Conservation (phyloP, 805 yeast genomes). For the Yamadazyma sp. region DNA sequence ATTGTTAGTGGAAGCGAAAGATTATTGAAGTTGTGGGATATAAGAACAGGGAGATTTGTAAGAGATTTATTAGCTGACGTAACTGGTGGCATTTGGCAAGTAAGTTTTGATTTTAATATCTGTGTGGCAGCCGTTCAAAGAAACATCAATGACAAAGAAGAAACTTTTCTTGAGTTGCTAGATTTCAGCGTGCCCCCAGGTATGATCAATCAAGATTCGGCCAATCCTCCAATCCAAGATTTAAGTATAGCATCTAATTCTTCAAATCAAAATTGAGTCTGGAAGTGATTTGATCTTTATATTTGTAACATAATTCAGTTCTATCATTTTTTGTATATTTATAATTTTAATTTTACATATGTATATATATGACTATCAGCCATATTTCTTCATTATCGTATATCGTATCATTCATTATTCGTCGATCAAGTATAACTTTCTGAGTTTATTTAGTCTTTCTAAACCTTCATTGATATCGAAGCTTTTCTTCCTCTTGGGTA, state of each 20-base stretch:
- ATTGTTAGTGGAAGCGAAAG: conserved; percentile 88
- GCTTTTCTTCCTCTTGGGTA: conserved; percentile 5
- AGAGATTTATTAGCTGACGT: conserved; percentile 71
- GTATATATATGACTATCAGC: too few species aligned
- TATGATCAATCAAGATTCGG: background rate
- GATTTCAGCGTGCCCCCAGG: conserved; percentile 58
- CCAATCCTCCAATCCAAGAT: too few species aligned
- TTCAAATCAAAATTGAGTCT: too few species aligned
- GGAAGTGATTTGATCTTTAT: too few species aligned
- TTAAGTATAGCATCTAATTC: too few species aligned
- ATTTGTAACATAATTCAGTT: too few species aligned
- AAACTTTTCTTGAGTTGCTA: conserved; percentile 77
- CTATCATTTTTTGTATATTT: too few species aligned
- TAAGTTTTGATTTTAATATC: conserved; percentile 74
- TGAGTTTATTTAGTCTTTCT: conserved; percentile 30
- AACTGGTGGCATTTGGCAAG: conserved; percentile 92
- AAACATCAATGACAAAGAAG: conserved; percentile 46
- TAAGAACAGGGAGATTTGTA: conserved; percentile 70
- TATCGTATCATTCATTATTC: conserved; percentile 1
- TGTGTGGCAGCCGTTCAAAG: conserved; percentile 90
- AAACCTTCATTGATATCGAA: conserved; percentile 32
- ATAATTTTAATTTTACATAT: too few species aligned
- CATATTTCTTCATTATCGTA: too few species aligned
- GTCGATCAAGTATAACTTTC: conserved; percentile 29
- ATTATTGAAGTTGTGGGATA: conserved; percentile 85